Conservation (phyloP, 768 basidiomycete genomes). For the Boletus reticuloceps region DNA sequence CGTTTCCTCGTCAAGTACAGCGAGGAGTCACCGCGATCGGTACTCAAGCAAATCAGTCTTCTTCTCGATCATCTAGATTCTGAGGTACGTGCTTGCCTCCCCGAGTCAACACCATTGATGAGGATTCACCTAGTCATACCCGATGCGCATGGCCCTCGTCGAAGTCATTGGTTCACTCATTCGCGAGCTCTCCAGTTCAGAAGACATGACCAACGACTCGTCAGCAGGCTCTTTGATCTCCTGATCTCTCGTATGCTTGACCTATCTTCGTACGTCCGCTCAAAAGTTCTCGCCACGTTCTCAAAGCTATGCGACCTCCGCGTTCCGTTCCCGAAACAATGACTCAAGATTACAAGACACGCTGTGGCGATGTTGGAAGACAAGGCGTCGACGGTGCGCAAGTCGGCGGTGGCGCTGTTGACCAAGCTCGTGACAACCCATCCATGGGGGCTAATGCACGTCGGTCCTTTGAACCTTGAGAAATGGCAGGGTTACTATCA, state of each 20-base stretch:
- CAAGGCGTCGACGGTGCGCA: conserved; percentile 86
- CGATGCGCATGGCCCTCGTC: conserved; percentile 93
- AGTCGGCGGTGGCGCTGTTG: conserved; percentile 74
- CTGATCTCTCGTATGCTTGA: conserved; percentile 89
- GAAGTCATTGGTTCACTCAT: conserved; percentile 89
- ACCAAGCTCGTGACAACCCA: conserved; percentile 79
- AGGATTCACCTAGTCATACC: conserved; percentile 65
- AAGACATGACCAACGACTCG: conserved; percentile 46
- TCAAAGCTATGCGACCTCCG: conserved; percentile 73
- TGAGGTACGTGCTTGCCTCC: conserved; percentile 54
- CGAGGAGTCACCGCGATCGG: conserved; percentile 74
- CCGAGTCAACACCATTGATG: background rate
- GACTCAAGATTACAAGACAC: conserved; percentile 70
- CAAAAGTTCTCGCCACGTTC: conserved; percentile 79
- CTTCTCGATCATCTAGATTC: conserved; percentile 86
- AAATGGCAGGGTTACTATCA: conserved; percentile 77
- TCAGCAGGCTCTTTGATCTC: conserved; percentile 76
- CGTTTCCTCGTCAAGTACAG: conserved; percentile 79
- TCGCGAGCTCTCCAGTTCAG: conserved; percentile 64
- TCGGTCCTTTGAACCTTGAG: conserved; percentile 68
- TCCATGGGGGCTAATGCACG: conserved; percentile 83
- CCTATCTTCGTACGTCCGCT: conserved; percentile 85
- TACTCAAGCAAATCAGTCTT: conserved; percentile 87
- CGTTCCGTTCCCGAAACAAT: conserved; percentile 83
- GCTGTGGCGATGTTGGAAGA: conserved; percentile 83